Base-by-base conservation (phyloP, 176 grass and related monocot genomes). In the Pontederia paniculata region DNA sequence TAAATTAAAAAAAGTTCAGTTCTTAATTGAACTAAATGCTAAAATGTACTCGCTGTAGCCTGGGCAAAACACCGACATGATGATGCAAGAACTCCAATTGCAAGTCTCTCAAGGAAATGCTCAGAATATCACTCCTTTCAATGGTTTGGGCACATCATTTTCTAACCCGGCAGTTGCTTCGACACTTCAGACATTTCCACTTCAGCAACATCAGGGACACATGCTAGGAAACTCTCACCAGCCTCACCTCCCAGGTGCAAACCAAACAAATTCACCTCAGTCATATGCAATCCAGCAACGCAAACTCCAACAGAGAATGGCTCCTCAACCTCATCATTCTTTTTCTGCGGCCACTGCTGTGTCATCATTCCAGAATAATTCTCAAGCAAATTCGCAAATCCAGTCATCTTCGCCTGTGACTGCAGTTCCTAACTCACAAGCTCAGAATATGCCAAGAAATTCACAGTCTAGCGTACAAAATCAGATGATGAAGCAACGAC, bases 11-110 rank as follows among this genome's bases (percentile, higher is more conserved):
- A 60, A 44, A 11, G 17, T 44, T 44, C 12, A 18, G 15, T 9
- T 59, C 8, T 23, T 59, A 16, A 17, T 9, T 61, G 11, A 28
- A 5, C 42, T 45, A 42, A 44, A 8, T 44, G 44, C 19, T 11
- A 42, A 20, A 50, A 10, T 63, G 23, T 77, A 21, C 74, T 82
- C 67, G 41, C 62, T 83, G 71, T 76, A 88, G 94, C 83, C 87
- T 71, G 78, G 78, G 47, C 83, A 93, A 73, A 93, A 70, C 75
- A 43, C 73, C 0, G 83, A 88, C 56, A 84, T 98, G 80, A 74
- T 80, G 81, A 73, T 89, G 80, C 80, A 79, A 44, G 86, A 98
- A 59, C 73, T 80, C 76, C 87, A 93, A 72, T 79, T 98, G 50
- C 94, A 93, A 78, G 77, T 70, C 50, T 75, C 74, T 45, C 86